Conservation (phyloP, 208 protist species). For the Crithidia mellificae region DNA sequence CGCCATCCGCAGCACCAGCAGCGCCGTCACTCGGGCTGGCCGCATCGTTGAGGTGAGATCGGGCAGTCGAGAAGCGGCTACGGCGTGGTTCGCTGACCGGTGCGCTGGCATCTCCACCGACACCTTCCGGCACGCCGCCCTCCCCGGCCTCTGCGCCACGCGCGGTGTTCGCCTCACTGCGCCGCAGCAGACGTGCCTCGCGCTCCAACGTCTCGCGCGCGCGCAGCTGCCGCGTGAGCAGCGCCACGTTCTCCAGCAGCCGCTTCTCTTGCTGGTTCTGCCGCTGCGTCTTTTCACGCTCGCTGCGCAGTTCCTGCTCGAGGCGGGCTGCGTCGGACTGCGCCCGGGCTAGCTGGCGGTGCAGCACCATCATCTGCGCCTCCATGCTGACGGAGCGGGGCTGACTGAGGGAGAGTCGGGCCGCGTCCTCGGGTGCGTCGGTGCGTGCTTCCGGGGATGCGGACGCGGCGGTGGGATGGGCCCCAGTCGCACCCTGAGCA, state of each 20-base stretch:
- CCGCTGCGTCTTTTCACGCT: conserved; percentile 40
- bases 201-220: conserved; percentile 38
- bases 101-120: not conserved
- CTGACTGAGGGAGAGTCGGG: conserved; percentile 5
- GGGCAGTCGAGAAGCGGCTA: not conserved
- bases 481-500: not conserved
- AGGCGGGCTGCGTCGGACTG: conserved; percentile 28
- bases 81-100: conserved; percentile 8
- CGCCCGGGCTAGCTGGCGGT: conserved; percentile 16
- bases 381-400: conserved; percentile 12
- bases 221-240: conserved; percentile 47
- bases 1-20: too few species aligned
- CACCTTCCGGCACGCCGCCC: too few species aligned
- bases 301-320: conserved; percentile 32
- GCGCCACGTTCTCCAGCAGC: conserved; percentile 47
- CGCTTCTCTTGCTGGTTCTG: conserved; percentile 41
- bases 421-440: not conserved
- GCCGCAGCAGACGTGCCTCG: conserved; percentile 31
- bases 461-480: not conserved
- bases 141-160: conserved; percentile 8
- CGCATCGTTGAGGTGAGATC: not conserved
- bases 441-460: not conserved
- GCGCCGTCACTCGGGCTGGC: not conserved
- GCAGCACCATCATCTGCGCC: conserved; percentile 12
- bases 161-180: conserved; percentile 23